Percentiles rank a stretch among this genome's conserved stretches.
Evolutionary conservation across 139 green algal species (phyloP).

Genomic region (Limnomonas spitsbergensis): DNA sequence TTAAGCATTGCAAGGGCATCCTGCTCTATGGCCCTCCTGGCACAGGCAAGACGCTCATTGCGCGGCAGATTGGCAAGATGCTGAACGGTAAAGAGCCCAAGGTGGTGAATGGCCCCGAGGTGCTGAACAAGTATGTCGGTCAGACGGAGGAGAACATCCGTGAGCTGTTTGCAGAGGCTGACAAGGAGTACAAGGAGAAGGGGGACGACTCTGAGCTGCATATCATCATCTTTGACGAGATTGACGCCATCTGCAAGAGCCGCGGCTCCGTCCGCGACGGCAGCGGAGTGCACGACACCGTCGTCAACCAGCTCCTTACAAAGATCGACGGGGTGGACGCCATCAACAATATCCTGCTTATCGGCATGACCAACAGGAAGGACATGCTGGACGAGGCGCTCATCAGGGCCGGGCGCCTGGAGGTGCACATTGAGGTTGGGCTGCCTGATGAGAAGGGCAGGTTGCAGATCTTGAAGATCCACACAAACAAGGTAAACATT

Average conservation of each 20-base stretch:
- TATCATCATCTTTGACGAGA: slow-evolving; percentile 99
- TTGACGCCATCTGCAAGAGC: slow-evolving; percentile 97
- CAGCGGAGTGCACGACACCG: slow-evolving; percentile 91
- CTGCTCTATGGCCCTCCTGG: slow-evolving; percentile 53
- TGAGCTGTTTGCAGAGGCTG: slow-evolving; percentile 93
- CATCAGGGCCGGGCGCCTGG: slow-evolving; percentile 88
- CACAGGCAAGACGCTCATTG: slow-evolving; percentile 98
- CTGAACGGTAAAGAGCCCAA: slow-evolving; percentile 98
- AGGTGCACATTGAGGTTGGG: slow-evolving; percentile 97
- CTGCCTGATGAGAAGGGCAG: slow-evolving; percentile 90
- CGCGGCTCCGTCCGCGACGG: slow-evolving; percentile 77
- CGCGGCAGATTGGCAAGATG: slow-evolving; percentile 98
- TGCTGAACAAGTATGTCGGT: slow-evolving; percentile 90
- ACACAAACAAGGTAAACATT: slow-evolving; percentile 62
- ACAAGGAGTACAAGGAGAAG: slow-evolving; percentile 76
- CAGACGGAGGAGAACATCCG: slow-evolving; percentile 95
- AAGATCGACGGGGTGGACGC: slow-evolving; percentile 99
- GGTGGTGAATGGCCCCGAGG: slow-evolving; percentile 59
- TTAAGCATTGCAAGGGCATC: slow-evolving; percentile 86
- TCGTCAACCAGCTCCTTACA: slow-evolving; percentile 99
- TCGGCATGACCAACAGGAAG: slow-evolving; percentile 64
- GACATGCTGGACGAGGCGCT: slow-evolving; percentile 99
- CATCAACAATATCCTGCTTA: slow-evolving; percentile 99
- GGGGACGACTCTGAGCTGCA: slow-evolving; percentile 87
- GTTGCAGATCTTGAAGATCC: slow-evolving; percentile 92